Percentiles rank a stretch among this genome's conserved stretches.
Conservation (phyloP, 495 filamentous ascomycete genomes). For the Chaetomidium leptoderma region DNA sequence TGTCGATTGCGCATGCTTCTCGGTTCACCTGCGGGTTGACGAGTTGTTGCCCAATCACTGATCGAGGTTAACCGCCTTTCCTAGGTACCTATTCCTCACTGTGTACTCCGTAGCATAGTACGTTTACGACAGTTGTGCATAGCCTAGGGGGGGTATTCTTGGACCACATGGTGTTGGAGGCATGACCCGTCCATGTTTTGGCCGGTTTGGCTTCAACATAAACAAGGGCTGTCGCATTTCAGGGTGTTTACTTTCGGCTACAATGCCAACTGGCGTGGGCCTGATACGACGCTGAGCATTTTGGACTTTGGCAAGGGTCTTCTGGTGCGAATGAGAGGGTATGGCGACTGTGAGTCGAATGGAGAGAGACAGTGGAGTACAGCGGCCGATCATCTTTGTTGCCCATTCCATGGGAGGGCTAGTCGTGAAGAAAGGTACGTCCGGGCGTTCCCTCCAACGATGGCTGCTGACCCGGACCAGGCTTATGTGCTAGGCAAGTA, state of each 20-base stretch:
- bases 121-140: not conserved
- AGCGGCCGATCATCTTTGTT: constrained; percentile 5
- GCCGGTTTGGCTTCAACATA: constrained; percentile 2
- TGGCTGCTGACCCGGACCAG: not conserved
- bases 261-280: constrained; percentile 4
- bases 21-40: not conserved
- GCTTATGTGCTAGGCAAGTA: not conserved
- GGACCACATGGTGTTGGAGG: constrained; percentile 4
- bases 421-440: not conserved
- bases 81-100: not conserved
- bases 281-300: not conserved
- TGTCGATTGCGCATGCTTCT: not conserved
- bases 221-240: not conserved
- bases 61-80: not conserved
- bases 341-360: not conserved
- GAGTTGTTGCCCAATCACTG: not conserved
- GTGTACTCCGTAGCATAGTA: not conserved
- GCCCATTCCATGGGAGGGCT: constrained; percentile 7
- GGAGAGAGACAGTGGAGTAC: not conserved
- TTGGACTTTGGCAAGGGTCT: not conserved
- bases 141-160: constrained; percentile 1
- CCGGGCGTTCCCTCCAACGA: not conserved
- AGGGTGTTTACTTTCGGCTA: constrained; percentile 2
- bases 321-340: not conserved
- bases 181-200: constrained; percentile 1